Percentiles rank a stretch among this genome's conserved stretches.
phyloP scores from a whole-genome alignment of 441 rosid genomes.

The Euphorbia neoarborescens region DNA sequence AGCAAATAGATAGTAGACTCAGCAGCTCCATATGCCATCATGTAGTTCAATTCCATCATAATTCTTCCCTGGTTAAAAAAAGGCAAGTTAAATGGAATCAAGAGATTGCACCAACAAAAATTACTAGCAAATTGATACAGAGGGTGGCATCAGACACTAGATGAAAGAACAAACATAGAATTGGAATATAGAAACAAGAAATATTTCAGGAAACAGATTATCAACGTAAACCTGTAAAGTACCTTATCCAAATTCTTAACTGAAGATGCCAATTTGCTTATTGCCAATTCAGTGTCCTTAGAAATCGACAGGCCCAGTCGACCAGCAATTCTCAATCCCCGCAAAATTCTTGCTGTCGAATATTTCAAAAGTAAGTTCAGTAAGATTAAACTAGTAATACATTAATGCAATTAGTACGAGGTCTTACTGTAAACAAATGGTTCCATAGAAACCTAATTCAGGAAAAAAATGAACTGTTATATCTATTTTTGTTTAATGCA shows the following conservation, averaged over 20 bases:
- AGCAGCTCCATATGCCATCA: conserved; percentile 94
- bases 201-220: conserved; percentile 15
- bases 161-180: conserved; percentile 5
- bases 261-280: conserved; percentile 48
- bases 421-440: conserved; percentile 12
- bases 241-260: conserved; percentile 58
- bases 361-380: conserved; percentile 12
- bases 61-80: conserved; percentile 55
- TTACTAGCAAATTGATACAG: conserved; percentile 1
- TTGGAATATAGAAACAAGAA: conserved; percentile 3
- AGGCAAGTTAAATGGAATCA: conserved; percentile 1
- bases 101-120: background rate
- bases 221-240: conserved; percentile 16
- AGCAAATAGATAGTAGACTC: conserved; percentile 67
- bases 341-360: conserved; percentile 74
- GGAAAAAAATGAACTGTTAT: background rate
- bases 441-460: background rate
- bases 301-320: conserved; percentile 66
- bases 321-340: conserved; percentile 87
- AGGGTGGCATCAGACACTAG: background rate
- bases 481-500: background rate
- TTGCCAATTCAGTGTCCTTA: conserved; percentile 61
- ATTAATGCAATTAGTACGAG: conserved; percentile 16
- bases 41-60: conserved; percentile 83
- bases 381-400: conserved; percentile 14